Base-by-base conservation (phyloP, 805 yeast genomes). In the Zygotorulaspora danielsina region DNA sequence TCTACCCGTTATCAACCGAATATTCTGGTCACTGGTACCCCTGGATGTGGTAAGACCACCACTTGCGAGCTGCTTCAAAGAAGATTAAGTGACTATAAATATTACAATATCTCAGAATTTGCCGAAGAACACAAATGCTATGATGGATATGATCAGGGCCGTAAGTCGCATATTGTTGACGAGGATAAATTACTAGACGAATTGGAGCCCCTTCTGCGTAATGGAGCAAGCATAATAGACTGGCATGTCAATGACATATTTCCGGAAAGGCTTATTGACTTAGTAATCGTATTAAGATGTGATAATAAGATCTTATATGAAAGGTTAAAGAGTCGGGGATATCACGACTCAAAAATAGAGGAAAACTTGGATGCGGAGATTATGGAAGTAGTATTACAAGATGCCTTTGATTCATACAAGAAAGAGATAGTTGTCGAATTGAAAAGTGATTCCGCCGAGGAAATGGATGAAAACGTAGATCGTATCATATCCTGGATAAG, bases 221-320 rank as follows among this genome's bases (percentile, higher is more conserved):
- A 77, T 47, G 99, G 99, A n/a, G 95, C 94, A 1, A 71, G 73
- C n/a, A 69, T 93, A 6, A 72, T 93, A 9, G 99, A 93, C 63
- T 93, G 98, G 98, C 99, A 93, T 60, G 93, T 90, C 32, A 87
- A 95, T 64, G 98, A 93, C 55, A 76, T 86, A 15, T 90, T 93
- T 57, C 97, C 97, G 1, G 97, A 88, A 58, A 69, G 94, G 50
- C 74, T 87, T 59, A 84, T 93, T 36, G 99, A 93, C 62, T 70
- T 93, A 46, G 97, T 93, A 5, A 83, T 88, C 27, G 98, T 93
- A 1, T 70, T 93, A 40, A 72, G 89, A 48, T 80, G 95, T 32
- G 83, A 84, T 54, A 87, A 84, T 54, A 65, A 79, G 11, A 62
- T 69, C 1, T 72, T 93, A 18, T 83, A 73, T 61, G 95, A 87